Percentiles rank a stretch among this genome's conserved stretches.
These are phyloP conservation scores for Vanrija sp. DNA, from an alignment of 1,284 basidiomycete species.

Conservation along the genomic window DNA sequence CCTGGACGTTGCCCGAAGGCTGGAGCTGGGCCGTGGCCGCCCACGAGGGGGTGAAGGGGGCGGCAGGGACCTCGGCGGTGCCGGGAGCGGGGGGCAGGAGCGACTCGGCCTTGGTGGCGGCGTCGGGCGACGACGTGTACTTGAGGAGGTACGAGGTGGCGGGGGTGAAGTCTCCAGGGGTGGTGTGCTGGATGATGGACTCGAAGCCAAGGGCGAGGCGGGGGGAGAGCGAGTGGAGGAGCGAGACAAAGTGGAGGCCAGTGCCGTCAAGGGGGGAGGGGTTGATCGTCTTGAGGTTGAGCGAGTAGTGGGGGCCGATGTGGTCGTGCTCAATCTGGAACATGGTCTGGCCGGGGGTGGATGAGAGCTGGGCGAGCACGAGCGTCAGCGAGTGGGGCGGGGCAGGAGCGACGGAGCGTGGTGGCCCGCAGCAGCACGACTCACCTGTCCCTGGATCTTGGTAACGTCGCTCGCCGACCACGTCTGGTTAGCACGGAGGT, in stretches of 20 bases:
- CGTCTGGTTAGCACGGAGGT: conserved; percentile 82
- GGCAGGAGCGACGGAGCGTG: background rate
- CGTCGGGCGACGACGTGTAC: conserved; percentile 59
- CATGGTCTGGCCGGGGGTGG: conserved; percentile 71
- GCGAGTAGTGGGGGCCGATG: conserved; percentile 78
- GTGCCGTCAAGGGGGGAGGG: conserved; percentile 81
- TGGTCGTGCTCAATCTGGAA: conserved; percentile 93
- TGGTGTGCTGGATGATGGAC: conserved; percentile 74
- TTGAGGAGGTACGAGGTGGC: conserved; percentile 85
- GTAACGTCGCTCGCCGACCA: conserved; percentile 77
- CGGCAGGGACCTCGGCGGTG: conserved; percentile 26
- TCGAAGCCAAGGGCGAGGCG: conserved; percentile 88
- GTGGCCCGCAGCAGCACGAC: conserved; percentile 24
- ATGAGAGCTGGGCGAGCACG: conserved; percentile 33
- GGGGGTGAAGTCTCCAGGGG: conserved; percentile 68
- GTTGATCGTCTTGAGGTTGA: conserved; percentile 89
- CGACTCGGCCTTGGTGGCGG: conserved; percentile 44
- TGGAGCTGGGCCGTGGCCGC: conserved; percentile 91
- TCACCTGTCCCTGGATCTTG: conserved; percentile 85
- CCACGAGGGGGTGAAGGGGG: conserved; percentile 61
- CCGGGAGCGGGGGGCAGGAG: conserved; percentile 26
- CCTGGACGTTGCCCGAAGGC: conserved; percentile 75
- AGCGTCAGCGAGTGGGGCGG: background rate
- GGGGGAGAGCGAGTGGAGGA: conserved; percentile 92
- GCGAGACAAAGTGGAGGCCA: conserved; percentile 92